Percentiles rank a stretch among this genome's conserved stretches.
These are phyloP conservation scores for Trametes cinnabarina DNA, from an alignment of 768 basidiomycete genomes.

Conservation along the genomic window DNA sequence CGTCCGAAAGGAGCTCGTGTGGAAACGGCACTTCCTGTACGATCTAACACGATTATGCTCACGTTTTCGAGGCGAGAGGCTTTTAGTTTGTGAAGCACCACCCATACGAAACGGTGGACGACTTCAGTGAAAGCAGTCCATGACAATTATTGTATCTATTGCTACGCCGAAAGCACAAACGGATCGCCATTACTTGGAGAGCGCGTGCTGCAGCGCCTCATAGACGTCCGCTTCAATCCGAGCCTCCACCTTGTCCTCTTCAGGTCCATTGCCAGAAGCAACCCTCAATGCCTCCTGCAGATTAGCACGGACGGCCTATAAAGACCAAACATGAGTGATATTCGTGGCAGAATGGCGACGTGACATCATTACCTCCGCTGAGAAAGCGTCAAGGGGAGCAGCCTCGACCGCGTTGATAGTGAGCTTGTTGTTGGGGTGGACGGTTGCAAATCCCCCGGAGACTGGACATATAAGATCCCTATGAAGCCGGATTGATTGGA, in stretches of 20 bases:
- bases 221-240: conserved; percentile 95
- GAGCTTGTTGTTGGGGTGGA: conserved; percentile 94
- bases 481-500: background rate
- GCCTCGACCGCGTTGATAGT: conserved; percentile 98
- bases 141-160: conserved; percentile 5
- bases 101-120: background rate
- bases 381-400: conserved; percentile 88
- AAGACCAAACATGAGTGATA: background rate
- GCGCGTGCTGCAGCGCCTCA: conserved; percentile 88
- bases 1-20: too few relatives aligned
- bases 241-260: conserved; percentile 92
- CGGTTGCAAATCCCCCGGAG: conserved; percentile 95
- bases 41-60: too few relatives aligned
- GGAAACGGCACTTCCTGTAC: too few relatives aligned
- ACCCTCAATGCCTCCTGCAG: conserved; percentile 87
- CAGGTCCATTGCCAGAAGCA: conserved; percentile 77
- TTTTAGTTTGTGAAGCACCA: too few relatives aligned
- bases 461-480: conserved; percentile 43
- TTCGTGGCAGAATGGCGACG: background rate
- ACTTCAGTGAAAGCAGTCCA: background rate
- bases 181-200: conserved; percentile 43
- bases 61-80: too few relatives aligned
- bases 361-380: conserved; percentile 64
- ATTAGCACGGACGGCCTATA: conserved; percentile 84
- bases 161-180: conserved; percentile 5